Evolutionary conservation across 768 basidiomycete species (phyloP), one percentile per base, ranked within the genome.

Genomic region (Obba rivulosa): DNA sequence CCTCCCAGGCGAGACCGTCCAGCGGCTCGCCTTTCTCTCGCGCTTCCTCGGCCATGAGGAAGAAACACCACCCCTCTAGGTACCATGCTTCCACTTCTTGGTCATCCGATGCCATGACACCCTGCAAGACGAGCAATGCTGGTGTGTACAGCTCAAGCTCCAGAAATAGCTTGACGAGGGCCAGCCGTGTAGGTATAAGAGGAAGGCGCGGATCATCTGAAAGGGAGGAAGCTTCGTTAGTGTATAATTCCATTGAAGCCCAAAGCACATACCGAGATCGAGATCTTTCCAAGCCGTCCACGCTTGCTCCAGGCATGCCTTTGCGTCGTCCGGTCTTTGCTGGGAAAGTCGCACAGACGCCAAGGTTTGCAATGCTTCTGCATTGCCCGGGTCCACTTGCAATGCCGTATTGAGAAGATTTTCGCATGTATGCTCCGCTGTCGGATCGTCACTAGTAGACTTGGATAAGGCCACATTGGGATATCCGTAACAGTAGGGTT

Each of bases 31-130:
- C 74, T 11, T 66, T 75, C 56, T 85, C 81, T 51, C 79, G 75
- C 8, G 79, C 80, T 51, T 84, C 78, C 62, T 87, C 85, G 0
- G 81, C 78, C 79, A 88, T 82, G 40, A 94, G 69, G 70, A 82
- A 91, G 73, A 89, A 92, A 54, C 87, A 86, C 92, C 92, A 96
- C 45, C 92, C 92, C 66, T 94, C 92, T 23, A 95, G 78, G 61
- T 95, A 95, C 84, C 92, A 94, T 1, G 85, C 92, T 57, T 94
- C 92, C 11, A 92, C 83, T 45, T 90, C 85, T 60, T 89, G 77
- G 55, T 92, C 88, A 63, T 94, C 91, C 0, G 82, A 67, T 9
- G 84, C 77, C 66, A 93, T 82, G 9, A 93, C 75, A 11, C 85
- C 87, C 38, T 88, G 80, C 22, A 95, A 66, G 13, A 93, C 81